phyloP scores from a whole-genome alignment of 129 eudicot genomes.

The Helianthus tuberosus region DNA sequence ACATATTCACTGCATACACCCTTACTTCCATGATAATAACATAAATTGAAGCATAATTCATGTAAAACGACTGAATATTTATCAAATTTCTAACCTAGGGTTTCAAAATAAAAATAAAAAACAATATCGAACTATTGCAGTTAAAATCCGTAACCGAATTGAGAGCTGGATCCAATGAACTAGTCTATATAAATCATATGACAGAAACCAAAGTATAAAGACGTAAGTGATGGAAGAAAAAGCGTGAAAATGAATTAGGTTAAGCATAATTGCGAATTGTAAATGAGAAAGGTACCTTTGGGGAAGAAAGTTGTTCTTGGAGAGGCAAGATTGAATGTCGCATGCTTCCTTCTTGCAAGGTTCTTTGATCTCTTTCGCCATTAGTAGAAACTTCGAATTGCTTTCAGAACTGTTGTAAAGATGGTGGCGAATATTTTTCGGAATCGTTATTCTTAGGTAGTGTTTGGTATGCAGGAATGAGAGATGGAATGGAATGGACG shows the following conservation, averaged over 20 bases:
- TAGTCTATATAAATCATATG: not conserved
- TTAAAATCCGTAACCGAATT: not conserved
- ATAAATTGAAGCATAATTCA: no score
- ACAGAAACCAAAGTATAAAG: not conserved
- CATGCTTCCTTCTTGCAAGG: slow-evolving; percentile 94
- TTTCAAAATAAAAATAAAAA: not conserved
- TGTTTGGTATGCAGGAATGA: no score
- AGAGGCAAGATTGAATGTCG: slow-evolving; percentile 88
- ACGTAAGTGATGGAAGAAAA: not conserved
- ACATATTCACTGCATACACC: no score
- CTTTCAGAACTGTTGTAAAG: not conserved
- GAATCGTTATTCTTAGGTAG: no score
- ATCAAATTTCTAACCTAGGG: not conserved
- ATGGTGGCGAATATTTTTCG: not conserved
- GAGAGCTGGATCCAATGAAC: not conserved
- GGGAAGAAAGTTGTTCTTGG: slow-evolving; percentile 90
- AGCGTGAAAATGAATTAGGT: not conserved
- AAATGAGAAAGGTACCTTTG: slow-evolving; percentile 45
- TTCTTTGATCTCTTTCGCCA: slow-evolving; percentile 70
- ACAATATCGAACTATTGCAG: not conserved
- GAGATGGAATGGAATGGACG: no score
- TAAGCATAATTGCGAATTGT: not conserved
- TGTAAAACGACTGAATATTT: not conserved
- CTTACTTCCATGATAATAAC: no score
- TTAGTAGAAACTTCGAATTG: slow-evolving; percentile 18